Evolutionary conservation across 805 yeast genomes (phyloP), one percentile per base, ranked within the genome.

Genomic region (Clavispora phyllophila): DNA sequence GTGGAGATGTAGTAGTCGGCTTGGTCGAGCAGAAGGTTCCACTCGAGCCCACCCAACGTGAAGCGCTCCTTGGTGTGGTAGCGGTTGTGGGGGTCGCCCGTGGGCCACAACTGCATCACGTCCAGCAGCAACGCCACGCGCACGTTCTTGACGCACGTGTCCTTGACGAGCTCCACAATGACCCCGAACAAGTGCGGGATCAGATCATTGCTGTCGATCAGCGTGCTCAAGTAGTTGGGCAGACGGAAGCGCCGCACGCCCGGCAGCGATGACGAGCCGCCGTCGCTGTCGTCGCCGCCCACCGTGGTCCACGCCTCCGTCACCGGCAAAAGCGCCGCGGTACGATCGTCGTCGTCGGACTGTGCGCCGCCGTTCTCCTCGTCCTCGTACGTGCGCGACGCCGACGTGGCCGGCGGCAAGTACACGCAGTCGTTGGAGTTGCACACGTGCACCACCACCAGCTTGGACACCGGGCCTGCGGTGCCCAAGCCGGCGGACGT

Each of bases 121-220:
- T 60, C 46, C 1, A 80, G 69, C 42, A 62, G 67, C 40, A 79
- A 62, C 39, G 70, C 73, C 10, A 75, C 51, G 32, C 61, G 60
- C 26, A 78, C 53, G 29, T 61, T 63, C 19, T 68, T 61, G 3
- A 73, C 54, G 2, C 60, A 42, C 1, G 70, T 63, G 28, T 69
- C 73, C 39, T 67, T 72, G 19, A 60, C 54, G 1, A 77, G 50
- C 40, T 77, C 74, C 1, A 78, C 49, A 4, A 78, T 63, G 2
- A 79, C 66, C 0, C 79, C 84, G 48, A 79, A 66, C 2, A 78
- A 76, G 51, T 76, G 79, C 1, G 81, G 73, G 2, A 75, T 70
- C 9, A 71, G 73, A 2, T 59, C 57, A 9, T 67, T 68, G 3
- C 65, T 47, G 42, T 71, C 75, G 6, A 69, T 62, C 25, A 58